Conservation (phyloP, 2,329 filamentous ascomycete species). For the Alternaria alternata region DNA sequence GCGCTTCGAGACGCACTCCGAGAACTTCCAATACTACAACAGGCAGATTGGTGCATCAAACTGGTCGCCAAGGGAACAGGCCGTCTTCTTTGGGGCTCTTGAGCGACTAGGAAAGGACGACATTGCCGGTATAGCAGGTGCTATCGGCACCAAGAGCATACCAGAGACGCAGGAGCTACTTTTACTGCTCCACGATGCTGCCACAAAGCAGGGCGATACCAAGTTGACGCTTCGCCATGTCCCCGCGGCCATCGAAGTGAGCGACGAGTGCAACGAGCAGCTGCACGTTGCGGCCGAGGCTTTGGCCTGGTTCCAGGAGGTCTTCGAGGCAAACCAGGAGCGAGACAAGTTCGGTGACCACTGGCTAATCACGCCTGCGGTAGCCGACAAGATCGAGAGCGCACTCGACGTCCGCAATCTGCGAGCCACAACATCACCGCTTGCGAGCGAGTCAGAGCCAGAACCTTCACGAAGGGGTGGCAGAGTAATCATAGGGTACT, state of each 20-base stretch:
- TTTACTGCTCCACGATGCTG: slow-evolving; percentile 63
- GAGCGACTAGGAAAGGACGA: slow-evolving; percentile 70
- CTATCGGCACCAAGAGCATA: slow-evolving; percentile 75
- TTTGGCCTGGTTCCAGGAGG: slow-evolving; percentile 70
- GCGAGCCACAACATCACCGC: slow-evolving; percentile 28
- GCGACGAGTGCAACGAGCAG: slow-evolving; percentile 67
- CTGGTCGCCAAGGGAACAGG: slow-evolving; percentile 79
- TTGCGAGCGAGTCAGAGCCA: slow-evolving; percentile 17
- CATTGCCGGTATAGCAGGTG: slow-evolving; percentile 66
- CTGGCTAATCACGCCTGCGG: slow-evolving; percentile 68
- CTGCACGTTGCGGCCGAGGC: slow-evolving; percentile 75
- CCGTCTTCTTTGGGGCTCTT: slow-evolving; percentile 71
- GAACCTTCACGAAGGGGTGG: slow-evolving; percentile 9
- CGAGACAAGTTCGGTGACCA: slow-evolving; percentile 66
- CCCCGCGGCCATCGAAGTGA: slow-evolving; percentile 77
- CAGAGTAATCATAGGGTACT: slow-evolving; percentile 20
- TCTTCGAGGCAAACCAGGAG: slow-evolving; percentile 68
- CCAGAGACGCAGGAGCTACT: slow-evolving; percentile 78
- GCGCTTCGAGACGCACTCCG: slow-evolving; percentile 21
- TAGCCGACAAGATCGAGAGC: slow-evolving; percentile 48
- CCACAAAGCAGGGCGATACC: slow-evolving; percentile 48
- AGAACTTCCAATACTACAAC: slow-evolving; percentile 38
- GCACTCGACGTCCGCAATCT: slow-evolving; percentile 22
- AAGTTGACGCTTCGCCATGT: slow-evolving; percentile 62
- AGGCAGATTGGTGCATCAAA: slow-evolving; percentile 71